A percentile compares a stretch with the other conserved stretches of the same genome.
Conservation (phyloP, 495 filamentous ascomycete species). For the Tuber umbilicatum region DNA sequence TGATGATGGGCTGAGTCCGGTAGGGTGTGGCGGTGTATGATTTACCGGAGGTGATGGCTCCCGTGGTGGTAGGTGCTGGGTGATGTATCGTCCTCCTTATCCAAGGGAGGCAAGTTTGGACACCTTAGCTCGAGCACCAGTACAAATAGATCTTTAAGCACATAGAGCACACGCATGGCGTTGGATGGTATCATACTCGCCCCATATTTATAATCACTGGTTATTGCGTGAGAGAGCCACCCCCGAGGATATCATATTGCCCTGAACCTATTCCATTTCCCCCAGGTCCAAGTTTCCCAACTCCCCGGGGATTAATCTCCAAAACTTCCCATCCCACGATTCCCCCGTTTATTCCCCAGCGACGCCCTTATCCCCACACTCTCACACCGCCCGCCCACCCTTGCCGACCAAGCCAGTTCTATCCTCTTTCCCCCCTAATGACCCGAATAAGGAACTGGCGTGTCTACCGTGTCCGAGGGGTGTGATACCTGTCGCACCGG, state of each 20-base stretch:
- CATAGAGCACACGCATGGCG: neutral
- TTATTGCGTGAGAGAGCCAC: neutral
- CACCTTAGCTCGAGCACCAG: too few relatives aligned
- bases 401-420: too few relatives aligned
- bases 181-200: neutral
- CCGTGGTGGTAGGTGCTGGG: neutral
- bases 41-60: neutral
- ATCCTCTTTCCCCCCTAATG: too few relatives aligned
- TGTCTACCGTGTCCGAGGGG: too few relatives aligned
- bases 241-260: neutral
- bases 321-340: too few relatives aligned
- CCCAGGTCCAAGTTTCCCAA: neutral
- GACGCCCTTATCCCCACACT: too few relatives aligned
- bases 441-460: too few relatives aligned
- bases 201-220: neutral
- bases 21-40: neutral
- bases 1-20: slow-evolving; percentile 44
- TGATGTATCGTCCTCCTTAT: neutral
- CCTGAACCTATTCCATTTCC: neutral
- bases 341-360: too few relatives aligned
- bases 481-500: too few relatives aligned
- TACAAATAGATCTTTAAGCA: too few relatives aligned
- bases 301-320: neutral
- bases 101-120: too few relatives aligned
- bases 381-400: too few relatives aligned